Evolutionary conservation across 2,329 filamentous ascomycete species (phyloP).

Genomic region (Penicillium verrucosum): DNA sequence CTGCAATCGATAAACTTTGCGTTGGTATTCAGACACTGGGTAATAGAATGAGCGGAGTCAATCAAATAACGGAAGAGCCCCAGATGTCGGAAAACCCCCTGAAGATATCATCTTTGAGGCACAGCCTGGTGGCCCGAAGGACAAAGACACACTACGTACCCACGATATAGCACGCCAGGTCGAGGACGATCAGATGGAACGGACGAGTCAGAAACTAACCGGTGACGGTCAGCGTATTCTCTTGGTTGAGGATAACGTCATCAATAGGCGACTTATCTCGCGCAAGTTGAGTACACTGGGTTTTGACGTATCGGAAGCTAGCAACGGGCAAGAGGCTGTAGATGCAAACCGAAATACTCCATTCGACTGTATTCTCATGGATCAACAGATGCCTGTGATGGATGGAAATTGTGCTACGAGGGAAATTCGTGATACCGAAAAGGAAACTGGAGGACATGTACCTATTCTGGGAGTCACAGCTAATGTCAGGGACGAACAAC

Average conservation of each 20-base stretch:
- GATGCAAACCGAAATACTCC: slow-evolving; percentile 33
- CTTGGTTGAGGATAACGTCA: slow-evolving; percentile 46
- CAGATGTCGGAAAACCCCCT: slow-evolving; percentile 16
- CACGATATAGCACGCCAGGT: slow-evolving; percentile 4
- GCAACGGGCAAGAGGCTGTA: slow-evolving; percentile 44
- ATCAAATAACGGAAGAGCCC: slow-evolving; percentile 9
- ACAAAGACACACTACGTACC: slow-evolving; percentile 12
- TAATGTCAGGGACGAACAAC: slow-evolving; percentile 72
- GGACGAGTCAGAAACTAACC: not conserved
- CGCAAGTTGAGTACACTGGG: slow-evolving; percentile 37
- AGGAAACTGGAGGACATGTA: slow-evolving; percentile 44
- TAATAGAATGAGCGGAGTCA: slow-evolving; percentile 16
- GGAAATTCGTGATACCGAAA: slow-evolving; percentile 66
- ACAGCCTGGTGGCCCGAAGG: not conserved
- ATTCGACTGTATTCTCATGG: slow-evolving; percentile 70
- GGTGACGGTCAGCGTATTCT: slow-evolving; percentile 27
- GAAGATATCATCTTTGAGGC: slow-evolving; percentile 13
- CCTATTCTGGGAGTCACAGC: slow-evolving; percentile 55
- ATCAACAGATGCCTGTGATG: slow-evolving; percentile 81
- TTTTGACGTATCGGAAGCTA: slow-evolving; percentile 35
- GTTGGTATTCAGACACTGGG: slow-evolving; percentile 19
- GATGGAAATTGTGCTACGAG: slow-evolving; percentile 72
- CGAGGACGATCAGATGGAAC: not conserved
- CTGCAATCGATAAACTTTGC: slow-evolving; percentile 17
- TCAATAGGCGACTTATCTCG: slow-evolving; percentile 42